A percentile compares a stretch with the other conserved stretches of the same genome.
These are phyloP conservation scores for Lanmaoa pseudosensibilis DNA, from an alignment of 768 basidiomycete species.

Conservation along the genomic window DNA sequence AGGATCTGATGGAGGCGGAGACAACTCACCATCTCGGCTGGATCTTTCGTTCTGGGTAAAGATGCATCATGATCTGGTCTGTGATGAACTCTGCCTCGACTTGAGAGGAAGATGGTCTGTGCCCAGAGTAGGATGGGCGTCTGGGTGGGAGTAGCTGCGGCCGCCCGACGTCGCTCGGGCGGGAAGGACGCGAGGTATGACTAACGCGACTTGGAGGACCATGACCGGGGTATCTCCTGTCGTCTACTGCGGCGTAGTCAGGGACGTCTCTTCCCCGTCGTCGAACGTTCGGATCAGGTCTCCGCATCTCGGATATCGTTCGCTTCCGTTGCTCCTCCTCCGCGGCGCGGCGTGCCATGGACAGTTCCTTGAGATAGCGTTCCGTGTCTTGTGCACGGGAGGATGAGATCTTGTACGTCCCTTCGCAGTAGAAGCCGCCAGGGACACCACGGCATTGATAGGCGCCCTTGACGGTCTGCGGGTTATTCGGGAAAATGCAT, in stretches of 20 bases:
- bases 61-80: slow-evolving; percentile 37
- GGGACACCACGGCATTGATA: slow-evolving; percentile 36
- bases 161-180: slow-evolving; percentile 21
- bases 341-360: slow-evolving; percentile 21
- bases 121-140: slow-evolving; percentile 9
- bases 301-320: slow-evolving; percentile 26
- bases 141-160: slow-evolving; percentile 16
- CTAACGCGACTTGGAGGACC: slow-evolving; percentile 1
- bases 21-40: slow-evolving; percentile 33
- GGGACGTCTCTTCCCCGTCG: slow-evolving; percentile 17
- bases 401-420: slow-evolving; percentile 35
- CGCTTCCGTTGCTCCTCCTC: slow-evolving; percentile 35
- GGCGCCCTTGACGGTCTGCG: slow-evolving; percentile 30
- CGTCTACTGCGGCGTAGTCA: slow-evolving; percentile 5
- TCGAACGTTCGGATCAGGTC: slow-evolving; percentile 22
- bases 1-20: not conserved
- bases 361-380: slow-evolving; percentile 30
- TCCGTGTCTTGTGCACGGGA: slow-evolving; percentile 36
- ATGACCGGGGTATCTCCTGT: slow-evolving; percentile 2
- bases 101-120: slow-evolving; percentile 27
- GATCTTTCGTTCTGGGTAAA: slow-evolving; percentile 34
- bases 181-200: slow-evolving; percentile 4
- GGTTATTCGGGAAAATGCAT: slow-evolving; percentile 34
- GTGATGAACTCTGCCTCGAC: slow-evolving; percentile 33
- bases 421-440: slow-evolving; percentile 36